Percentiles rank a stretch among this genome's conserved stretches.
Evolutionary conservation across 164 flowering plant species (phyloP).

Genomic region (Akebia trifoliata): DNA sequence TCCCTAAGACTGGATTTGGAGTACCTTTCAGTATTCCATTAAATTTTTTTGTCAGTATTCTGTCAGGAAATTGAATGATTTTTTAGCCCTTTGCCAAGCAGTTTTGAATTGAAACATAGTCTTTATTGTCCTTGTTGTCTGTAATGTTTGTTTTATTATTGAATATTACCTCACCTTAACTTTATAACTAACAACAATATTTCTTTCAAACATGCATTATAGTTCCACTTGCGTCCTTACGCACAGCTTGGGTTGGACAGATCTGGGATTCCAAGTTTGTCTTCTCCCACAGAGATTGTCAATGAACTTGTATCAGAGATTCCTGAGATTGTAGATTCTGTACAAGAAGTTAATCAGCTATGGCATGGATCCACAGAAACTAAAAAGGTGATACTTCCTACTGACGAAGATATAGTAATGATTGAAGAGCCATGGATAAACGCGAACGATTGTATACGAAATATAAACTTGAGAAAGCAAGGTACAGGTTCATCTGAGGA

Average conservation of each 20-base stretch:
- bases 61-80: not conserved
- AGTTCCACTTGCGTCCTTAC: constrained; percentile 91
- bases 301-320: constrained; percentile 60
- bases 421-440: constrained; percentile 77
- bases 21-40: no score
- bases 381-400: constrained; percentile 4
- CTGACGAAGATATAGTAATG: constrained; percentile 21
- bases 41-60: no score
- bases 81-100: not conserved
- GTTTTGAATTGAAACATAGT: not conserved
- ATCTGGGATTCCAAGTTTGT: constrained; percentile 47
- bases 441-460: constrained; percentile 19
- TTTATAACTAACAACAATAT: not conserved
- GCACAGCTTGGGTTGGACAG: constrained; percentile 78
- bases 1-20: no score
- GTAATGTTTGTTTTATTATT: not conserved
- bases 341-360: constrained; percentile 39
- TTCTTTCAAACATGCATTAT: constrained; percentile 13
- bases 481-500: constrained; percentile 6
- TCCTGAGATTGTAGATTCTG: constrained; percentile 71
- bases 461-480: constrained; percentile 13
- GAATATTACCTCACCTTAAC: not conserved
- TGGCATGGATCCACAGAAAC: constrained; percentile 34
- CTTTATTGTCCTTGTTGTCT: not conserved
- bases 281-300: constrained; percentile 35